A percentile compares a stretch with the other conserved stretches of the same genome.
Conservation (phyloP, 306 rosid species). For the Cucumis hystrix region DNA sequence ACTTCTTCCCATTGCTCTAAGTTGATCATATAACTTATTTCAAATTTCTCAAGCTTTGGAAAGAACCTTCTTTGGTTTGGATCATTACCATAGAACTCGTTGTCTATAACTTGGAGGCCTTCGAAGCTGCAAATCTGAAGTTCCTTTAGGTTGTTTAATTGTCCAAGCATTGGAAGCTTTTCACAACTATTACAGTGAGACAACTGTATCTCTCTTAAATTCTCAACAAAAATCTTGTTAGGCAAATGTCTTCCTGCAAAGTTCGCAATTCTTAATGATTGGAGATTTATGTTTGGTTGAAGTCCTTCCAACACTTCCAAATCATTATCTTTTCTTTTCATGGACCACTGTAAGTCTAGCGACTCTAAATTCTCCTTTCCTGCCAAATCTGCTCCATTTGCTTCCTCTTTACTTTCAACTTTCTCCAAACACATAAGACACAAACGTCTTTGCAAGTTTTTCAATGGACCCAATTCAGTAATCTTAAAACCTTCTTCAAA, state of each 20-base stretch:
- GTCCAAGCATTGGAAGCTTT: neutral
- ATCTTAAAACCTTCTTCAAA: neutral
- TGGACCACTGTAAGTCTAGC: neutral
- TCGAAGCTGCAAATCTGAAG: neutral
- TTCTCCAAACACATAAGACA: neutral
- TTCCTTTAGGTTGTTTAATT: neutral
- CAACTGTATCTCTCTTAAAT: neutral
- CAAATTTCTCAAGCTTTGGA: neutral
- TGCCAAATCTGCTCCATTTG: neutral
- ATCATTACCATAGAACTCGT: neutral
- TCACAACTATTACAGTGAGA: too few relatives aligned
- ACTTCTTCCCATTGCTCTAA: neutral
- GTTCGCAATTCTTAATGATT: neutral
- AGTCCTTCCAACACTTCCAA: too few relatives aligned
- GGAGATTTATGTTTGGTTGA: neutral
- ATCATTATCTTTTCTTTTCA: too few relatives aligned
- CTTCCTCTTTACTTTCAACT: neutral
- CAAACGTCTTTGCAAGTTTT: neutral
- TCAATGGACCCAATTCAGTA: neutral
- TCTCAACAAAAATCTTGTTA: neutral
- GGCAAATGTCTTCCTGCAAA: neutral
- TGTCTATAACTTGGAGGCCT: neutral
- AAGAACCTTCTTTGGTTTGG: neutral
- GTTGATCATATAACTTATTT: too few relatives aligned
- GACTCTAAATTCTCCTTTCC: neutral